Base-by-base conservation (phyloP, 805 yeast species). In the Yarrowia deformans region DNA sequence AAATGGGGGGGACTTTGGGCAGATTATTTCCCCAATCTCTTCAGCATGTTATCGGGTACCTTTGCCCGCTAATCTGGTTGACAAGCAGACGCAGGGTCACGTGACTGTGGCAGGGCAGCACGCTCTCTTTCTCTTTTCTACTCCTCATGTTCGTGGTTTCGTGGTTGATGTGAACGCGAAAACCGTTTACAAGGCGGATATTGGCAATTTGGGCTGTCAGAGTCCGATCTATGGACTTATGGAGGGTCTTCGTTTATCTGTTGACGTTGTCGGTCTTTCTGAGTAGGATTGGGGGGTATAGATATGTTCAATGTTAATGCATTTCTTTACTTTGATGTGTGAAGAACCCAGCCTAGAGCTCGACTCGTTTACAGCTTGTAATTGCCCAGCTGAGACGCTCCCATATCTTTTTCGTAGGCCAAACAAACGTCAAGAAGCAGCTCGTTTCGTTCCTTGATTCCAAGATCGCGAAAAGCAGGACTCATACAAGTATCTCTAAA, bases 371-470 rank as follows among this genome's bases (percentile, higher is more conserved):
- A 54, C 45, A 39, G 14, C 45, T 54, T 54, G 23, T 8, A 39
- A 7, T n/a, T 39, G 7, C 35, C 8, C 32, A 54, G 45, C 39
- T 54, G 60, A 16, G 14, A 19, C 14, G 35, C 60, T 8, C 35
- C 60, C 60, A 54, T 54, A 8, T 54, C 60, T 14, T 37, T 14
- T 29, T 54, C 45, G 45, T 54, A 54, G 10, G 60, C 60, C 18
- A 37, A 34, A 39, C 60, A 54, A 39, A 54, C 39, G 16, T 54
- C 60, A 8, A 54, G 45, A 0, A 54, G 39, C 18, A 54, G 60
- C 60, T 54, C 60, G 23, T 54, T 54, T 45, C 39, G n/a, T 18
- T 54, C 60, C 13, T 19, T 37, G 19, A 13, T 35, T 18, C 14
- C 23, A 12, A 54, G 45, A 13, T 18, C 60, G 14, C 60, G 43